A percentile compares a stretch with the other conserved stretches of the same genome.
These are phyloP conservation scores for Saccharomyces paradoxus DNA, from an alignment of 805 yeast species.

Conservation along the genomic window DNA sequence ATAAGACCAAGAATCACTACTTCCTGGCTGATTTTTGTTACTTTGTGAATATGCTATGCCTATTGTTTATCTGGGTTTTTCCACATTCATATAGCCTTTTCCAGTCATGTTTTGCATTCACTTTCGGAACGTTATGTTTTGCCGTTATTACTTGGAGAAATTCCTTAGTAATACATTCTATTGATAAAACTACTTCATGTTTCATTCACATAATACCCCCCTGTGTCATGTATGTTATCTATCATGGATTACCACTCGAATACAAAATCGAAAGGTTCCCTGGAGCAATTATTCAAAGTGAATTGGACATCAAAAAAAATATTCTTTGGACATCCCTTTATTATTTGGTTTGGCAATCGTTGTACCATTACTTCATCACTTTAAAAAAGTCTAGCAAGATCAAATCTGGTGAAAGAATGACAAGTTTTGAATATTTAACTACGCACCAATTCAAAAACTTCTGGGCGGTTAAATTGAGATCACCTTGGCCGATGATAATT, in stretches of 20 bases:
- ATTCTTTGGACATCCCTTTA: constrained; percentile 71
- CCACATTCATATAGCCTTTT: constrained; percentile 69
- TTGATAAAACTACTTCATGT: constrained; percentile 87
- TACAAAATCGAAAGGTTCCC: constrained; percentile 57
- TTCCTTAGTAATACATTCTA: constrained; percentile 81
- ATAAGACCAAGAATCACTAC: constrained; percentile 71
- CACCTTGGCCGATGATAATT: constrained; percentile 77
- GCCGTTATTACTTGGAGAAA: constrained; percentile 96
- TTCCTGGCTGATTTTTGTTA: constrained; percentile 90
- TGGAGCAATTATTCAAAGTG: constrained; percentile 54
- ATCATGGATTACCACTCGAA: constrained; percentile 60
- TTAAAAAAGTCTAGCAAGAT: constrained; percentile 71
- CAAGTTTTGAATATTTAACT: constrained; percentile 80
- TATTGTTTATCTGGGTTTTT: constrained; percentile 72
- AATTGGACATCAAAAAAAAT: constrained; percentile 50
- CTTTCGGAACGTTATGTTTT: constrained; percentile 83
- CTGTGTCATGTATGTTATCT: constrained; percentile 73
- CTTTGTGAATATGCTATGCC: constrained; percentile 66
- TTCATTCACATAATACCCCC: constrained; percentile 91
- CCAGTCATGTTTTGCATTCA: constrained; percentile 75
- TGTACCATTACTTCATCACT: constrained; percentile 88
- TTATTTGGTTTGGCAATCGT: constrained; percentile 82
- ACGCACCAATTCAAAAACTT: constrained; percentile 52
- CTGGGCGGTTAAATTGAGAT: constrained; percentile 86
- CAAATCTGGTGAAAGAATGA: constrained; percentile 66